Percentiles rank a stretch among this genome's conserved stretches.
Conservation (phyloP, 495 filamentous ascomycete genomes). For the Geoglossum glabrum region DNA sequence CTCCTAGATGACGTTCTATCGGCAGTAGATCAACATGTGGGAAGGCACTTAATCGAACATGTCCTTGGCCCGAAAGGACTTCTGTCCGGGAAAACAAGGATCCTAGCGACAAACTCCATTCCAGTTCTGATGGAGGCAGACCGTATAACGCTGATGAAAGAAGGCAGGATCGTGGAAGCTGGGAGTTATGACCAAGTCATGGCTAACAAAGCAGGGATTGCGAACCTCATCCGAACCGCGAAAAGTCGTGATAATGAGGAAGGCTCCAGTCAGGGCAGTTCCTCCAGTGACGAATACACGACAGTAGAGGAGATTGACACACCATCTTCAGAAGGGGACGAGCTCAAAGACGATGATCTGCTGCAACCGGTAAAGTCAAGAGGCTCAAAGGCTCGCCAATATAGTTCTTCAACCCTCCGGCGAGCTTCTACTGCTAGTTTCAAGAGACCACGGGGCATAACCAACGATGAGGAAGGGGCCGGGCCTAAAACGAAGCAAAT, state of each 20-base stretch:
- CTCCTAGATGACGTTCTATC: slow-evolving; percentile 86
- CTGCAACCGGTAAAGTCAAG: slow-evolving; percentile 49
- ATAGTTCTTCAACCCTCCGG: slow-evolving; percentile 57
- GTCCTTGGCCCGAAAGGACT: slow-evolving; percentile 77
- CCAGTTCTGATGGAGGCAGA: slow-evolving; percentile 75
- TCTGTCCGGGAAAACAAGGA: slow-evolving; percentile 67
- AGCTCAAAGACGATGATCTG: slow-evolving; percentile 45
- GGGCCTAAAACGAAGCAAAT: slow-evolving; percentile 56
- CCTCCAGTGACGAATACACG: slow-evolving; percentile 30
- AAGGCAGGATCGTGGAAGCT: slow-evolving; percentile 66
- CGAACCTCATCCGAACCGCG: slow-evolving; percentile 62
- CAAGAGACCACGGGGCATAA: slow-evolving; percentile 60
- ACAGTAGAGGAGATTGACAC: slow-evolving; percentile 30
- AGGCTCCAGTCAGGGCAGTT: slow-evolving; percentile 35
- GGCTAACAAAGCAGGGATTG: slow-evolving; percentile 82
- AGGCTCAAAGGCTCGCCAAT: slow-evolving; percentile 25
- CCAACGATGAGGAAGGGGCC: slow-evolving; percentile 54
- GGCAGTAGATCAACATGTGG: slow-evolving; percentile 95
- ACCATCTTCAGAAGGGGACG: slow-evolving; percentile 24
- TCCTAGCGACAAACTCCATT: slow-evolving; percentile 92
- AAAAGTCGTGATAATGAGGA: slow-evolving; percentile 40
- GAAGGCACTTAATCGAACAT: slow-evolving; percentile 79
- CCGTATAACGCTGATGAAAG: slow-evolving; percentile 63
- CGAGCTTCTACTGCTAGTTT: slow-evolving; percentile 86
- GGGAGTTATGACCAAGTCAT: slow-evolving; percentile 80